Conservation (phyloP, 257 asterid genomes). For the Solanum piurae region DNA sequence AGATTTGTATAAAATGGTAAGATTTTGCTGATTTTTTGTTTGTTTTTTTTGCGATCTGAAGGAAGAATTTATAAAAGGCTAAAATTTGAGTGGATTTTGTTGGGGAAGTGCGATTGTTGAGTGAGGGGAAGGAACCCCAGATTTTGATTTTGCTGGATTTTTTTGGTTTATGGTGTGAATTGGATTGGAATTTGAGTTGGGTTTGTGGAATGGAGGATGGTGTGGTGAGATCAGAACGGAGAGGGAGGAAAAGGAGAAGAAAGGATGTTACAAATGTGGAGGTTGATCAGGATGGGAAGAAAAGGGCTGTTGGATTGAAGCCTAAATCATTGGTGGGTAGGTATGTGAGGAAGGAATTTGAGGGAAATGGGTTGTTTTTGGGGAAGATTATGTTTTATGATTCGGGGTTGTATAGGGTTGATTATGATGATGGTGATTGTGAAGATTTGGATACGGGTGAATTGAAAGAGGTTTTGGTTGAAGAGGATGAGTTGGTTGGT, state of each 20-base stretch:
- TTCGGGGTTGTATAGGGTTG: slow-evolving; percentile 56
- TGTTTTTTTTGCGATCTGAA: neutral
- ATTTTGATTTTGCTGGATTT: neutral
- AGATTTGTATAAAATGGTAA: neutral
- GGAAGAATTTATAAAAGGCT: neutral
- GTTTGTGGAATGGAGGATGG: slow-evolving; percentile 36
- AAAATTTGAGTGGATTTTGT: neutral
- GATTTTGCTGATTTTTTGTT: neutral
- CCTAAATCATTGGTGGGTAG: slow-evolving; percentile 44
- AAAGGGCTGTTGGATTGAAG: slow-evolving; percentile 29
- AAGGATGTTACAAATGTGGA: slow-evolving; percentile 27
- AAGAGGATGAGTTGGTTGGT: slow-evolving; percentile 39
- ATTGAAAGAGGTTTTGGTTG: slow-evolving; percentile 34
- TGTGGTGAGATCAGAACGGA: slow-evolving; percentile 21
- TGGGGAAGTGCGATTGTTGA: neutral
- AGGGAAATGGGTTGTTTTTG: slow-evolving; percentile 45
- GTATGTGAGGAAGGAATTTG: slow-evolving; percentile 59
- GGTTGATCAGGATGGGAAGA: slow-evolving; percentile 35
- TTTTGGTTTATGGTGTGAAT: slow-evolving; percentile 5
- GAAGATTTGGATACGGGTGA: slow-evolving; percentile 61
- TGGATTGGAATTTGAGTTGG: slow-evolving; percentile 7
- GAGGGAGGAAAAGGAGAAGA: slow-evolving; percentile 71
- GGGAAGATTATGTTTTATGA: slow-evolving; percentile 50
- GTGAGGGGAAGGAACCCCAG: neutral
- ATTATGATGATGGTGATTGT: slow-evolving; percentile 68